Base-by-base conservation (phyloP, 495 filamentous ascomycete species). In the Evernia prunastri region DNA sequence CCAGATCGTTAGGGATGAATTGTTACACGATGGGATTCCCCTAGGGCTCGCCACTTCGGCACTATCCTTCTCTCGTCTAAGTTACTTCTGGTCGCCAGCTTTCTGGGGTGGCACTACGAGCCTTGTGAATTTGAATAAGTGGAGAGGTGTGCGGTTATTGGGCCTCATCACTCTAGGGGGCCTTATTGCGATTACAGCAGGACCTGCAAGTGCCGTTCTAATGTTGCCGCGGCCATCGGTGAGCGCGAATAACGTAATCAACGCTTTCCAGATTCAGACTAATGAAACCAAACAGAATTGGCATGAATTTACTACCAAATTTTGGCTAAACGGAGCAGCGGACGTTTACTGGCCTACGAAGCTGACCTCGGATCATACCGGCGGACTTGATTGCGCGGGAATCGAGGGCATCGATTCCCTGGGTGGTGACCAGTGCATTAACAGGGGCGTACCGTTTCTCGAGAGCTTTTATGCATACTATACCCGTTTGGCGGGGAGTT, bases 201-300 rank as follows among this genome's bases (percentile, higher is more conserved):
- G 66, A 15, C 66, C 66, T 47, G 66, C 63, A 20, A 65, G 63
- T 37, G 63, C 63, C 33, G 56, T 68, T 3, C 56, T 65, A 6
- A 68, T 65, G 66, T 37, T 68, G 23, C 63, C n/a, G n/a, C n/a
- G n/a, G n/a, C n/a, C n/a, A n/a, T n/a, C n/a, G n/a, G n/a, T n/a
- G n/a, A n/a, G n/a, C 63, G 23, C n/a, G 66, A 47, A 43, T 31
- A 12, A 68, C 57, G 25, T 33, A 65, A 57, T 23, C 31, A 6
- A 33, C 0, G 23, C 45, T 13, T 25, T 25, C n/a, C n/a, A n/a
- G n/a, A n/a, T n/a, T n/a, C n/a, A n/a, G n/a, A n/a, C n/a, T n/a
- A n/a, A n/a, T n/a, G n/a, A n/a, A n/a, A n/a, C n/a, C n/a, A n/a
- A n/a, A 20, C 40, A 65, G 58, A 65, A 27, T n/a, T 60, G 18